phyloP scores from a whole-genome alignment of 108 stramenopile species.

The Skeletonema potamos region DNA sequence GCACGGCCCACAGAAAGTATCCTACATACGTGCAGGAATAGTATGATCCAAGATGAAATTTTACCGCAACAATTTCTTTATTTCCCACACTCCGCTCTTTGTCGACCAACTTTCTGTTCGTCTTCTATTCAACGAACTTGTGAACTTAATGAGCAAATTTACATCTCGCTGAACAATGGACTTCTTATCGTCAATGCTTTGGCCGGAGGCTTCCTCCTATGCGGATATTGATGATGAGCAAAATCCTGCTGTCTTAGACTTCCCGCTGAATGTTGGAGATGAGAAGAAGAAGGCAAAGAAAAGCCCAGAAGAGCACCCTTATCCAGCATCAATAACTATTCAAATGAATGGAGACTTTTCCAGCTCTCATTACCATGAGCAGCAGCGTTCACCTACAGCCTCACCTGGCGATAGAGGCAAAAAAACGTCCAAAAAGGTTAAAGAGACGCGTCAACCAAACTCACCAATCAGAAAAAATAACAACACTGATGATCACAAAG shows the following conservation, averaged over 20 bases:
- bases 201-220: not conserved
- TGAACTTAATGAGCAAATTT: too few species aligned
- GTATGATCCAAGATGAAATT: not conserved
- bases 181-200: not conserved
- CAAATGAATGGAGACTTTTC: not conserved
- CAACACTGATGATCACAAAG: not conserved
- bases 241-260: not conserved
- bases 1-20: not conserved
- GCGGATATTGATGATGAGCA: not conserved
- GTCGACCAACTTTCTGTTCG: not conserved
- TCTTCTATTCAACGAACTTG: not conserved
- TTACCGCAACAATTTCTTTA: not conserved
- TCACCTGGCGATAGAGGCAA: conserved; percentile 10
- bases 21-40: not conserved
- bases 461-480: conserved; percentile 7
- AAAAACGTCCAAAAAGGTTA: not conserved
- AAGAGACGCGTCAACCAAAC: conserved; percentile 24
- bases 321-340: conserved; percentile 13
- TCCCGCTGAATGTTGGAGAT: not conserved
- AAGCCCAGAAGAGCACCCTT: conserved; percentile 3
- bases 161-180: not conserved
- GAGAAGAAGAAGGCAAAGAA: not conserved
- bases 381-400: conserved; percentile 23
- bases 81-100: too few species aligned
- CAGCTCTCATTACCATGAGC: not conserved